Base-by-base conservation (phyloP, 2,329 filamentous ascomycete genomes). In the Arthroderma sp. region DNA sequence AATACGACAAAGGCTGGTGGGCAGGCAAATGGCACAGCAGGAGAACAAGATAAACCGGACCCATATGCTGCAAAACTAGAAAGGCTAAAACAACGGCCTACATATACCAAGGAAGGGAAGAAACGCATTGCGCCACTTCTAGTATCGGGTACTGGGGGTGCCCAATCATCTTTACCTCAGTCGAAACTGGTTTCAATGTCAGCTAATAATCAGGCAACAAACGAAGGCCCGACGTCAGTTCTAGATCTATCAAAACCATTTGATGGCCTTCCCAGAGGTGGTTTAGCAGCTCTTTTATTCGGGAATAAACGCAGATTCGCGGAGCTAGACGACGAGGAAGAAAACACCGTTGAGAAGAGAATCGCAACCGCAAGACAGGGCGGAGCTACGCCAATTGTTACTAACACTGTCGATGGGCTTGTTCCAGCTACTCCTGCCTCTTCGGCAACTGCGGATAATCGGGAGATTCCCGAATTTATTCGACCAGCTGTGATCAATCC, bases 21-120 rank as follows among this genome's bases (percentile, higher is more conserved):
- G 2, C 56, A 57, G 5, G 40, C 58, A 15, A 50, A 40, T 54
- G 58, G 38, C 49, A 51, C 34, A 36, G 45, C 11, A 39, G 50
- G 31, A 44, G 54, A 36, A 31, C 49, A 50, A 28, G 50, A 49
- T 29, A 50, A 50, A 28, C 48, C 55, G 9, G 77, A 82, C 53
- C 70, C 73, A 7, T 75, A 74, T 51, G 67, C 70, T 47, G 72
- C 69, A 10, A 77, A 78, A 53, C 61, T 83, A 3, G 78, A 83
- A 53, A 75, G 76, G 50, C 66, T 96, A 51, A 96, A 96, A 64
- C 85, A 89, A 50, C 77, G 91, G 43, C 88, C 96, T 3, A 95
- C 89, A 0, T 81, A 95, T 48, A 94, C 86, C 0, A 96, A 95
- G 61, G 89, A 98, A 52, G 91, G 91, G 29, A 96, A 91, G 67